Conservation (phyloP, 495 filamentous ascomycete genomes). For the Daldinia childiae region DNA sequence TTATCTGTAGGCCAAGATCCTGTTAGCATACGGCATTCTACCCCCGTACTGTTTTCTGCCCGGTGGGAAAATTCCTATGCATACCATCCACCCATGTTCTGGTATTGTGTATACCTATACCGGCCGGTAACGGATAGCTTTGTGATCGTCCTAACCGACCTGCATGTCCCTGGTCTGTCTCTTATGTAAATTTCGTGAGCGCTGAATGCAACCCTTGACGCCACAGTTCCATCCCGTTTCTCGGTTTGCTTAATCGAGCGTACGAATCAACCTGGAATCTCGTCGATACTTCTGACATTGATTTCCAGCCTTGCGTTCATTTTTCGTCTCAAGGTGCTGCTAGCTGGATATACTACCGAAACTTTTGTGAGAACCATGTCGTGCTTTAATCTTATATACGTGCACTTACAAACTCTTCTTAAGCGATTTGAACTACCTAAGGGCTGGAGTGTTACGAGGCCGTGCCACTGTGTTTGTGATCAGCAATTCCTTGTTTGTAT, state of each 20-base stretch:
- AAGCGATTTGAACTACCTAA: constrained; percentile 56
- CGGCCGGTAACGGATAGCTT: constrained; percentile 21
- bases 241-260: background rate
- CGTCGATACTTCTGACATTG: constrained; percentile 44
- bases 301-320: constrained; percentile 49
- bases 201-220: background rate
- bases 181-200: background rate
- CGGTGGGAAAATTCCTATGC: background rate
- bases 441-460: constrained; percentile 55
- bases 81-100: constrained; percentile 1
- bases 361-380: background rate
- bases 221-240: background rate
- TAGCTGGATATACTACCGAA: constrained; percentile 47
- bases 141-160: background rate
- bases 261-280: constrained; percentile 38
- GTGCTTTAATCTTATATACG: background rate
- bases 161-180: background rate
- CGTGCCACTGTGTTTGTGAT: constrained; percentile 47
- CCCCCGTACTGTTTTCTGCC: background rate
- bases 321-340: constrained; percentile 46
- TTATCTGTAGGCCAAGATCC: constrained; percentile 16
- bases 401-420: constrained; percentile 46
- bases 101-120: constrained; percentile 10
- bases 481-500: background rate
- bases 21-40: constrained; percentile 7